Evolutionary conservation across 139 green algal species (phyloP).

Genomic region (Volvox africanus): DNA sequence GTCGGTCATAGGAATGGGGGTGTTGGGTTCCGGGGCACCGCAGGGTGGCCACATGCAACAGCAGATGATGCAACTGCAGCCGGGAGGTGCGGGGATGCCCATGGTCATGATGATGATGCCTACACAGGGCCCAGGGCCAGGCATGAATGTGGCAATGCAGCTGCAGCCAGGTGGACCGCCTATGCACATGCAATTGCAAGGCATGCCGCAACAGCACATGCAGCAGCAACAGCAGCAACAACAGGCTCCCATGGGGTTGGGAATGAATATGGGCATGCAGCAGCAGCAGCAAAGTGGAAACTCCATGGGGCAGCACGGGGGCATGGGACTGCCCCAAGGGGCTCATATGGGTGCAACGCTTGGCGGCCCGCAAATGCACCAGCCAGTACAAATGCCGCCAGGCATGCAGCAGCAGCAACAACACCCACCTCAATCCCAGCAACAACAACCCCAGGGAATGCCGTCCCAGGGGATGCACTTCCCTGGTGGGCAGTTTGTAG

Average conservation of each 20-base stretch:
- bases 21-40: neutral
- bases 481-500: neutral
- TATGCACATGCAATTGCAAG: constrained; percentile 9
- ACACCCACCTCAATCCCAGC: neutral
- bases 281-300: constrained; percentile 7
- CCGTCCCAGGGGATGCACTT: constrained; percentile 7
- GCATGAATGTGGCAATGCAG: constrained; percentile 16
- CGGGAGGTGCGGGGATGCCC: neutral
- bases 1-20: neutral
- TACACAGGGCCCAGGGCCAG: neutral
- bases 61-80: neutral
- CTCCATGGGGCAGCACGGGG: neutral
- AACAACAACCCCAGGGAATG: neutral
- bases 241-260: neutral
- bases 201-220: neutral
- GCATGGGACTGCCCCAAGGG: constrained; percentile 5
- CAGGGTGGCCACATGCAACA: constrained; percentile 1
- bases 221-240: constrained; percentile 17
- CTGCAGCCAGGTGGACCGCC: neutral
- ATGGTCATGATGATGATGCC: constrained; percentile 22
- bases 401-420: neutral
- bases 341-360: neutral
- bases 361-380: neutral
- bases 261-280: constrained; percentile 18
- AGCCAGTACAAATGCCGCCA: neutral